Evolutionary conservation across 2,329 filamentous ascomycete species (phyloP), one percentile per base, ranked within the genome.

Genomic region (Aspergillus awamori): DNA sequence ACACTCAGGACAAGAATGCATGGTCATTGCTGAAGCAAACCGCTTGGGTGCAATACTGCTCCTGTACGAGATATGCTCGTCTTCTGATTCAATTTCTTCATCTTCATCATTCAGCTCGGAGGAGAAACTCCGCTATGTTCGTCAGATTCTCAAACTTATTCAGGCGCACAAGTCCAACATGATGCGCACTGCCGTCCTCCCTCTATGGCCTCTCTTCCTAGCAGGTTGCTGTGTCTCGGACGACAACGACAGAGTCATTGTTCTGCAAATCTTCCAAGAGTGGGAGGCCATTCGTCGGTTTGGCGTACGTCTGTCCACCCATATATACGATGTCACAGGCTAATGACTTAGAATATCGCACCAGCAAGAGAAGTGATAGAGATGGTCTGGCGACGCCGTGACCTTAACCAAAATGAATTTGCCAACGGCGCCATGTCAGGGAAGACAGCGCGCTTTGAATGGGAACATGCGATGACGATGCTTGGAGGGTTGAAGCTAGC

Each of bases 361-460:
- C 69, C 68, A 5, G 69, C 69, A 1, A 65, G 65, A 58, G 57
- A 70, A 52, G 70, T 72, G 3, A 59, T 72, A 24, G 61, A 72
- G 54, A 71, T 69, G 69, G 69, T 70, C 6, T 72, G 70, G 70
- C 60, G 67, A 24, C 70, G 71, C 58, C 62, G 63, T 15, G 70
- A 72, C 59, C 53, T 72, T 4, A 59, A 59, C 1, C 10, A 24
- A 13, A 24, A 3, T 45, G 41, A 15, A 3, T 15, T 24, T 22
- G 57, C 58, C 1, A 62, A 69, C 26, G 69, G 71, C 49, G 67
- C 67, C 48, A 58, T 62, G 39, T 64, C 62, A 54, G 61, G 54
- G 7, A 48, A 48, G 24, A 62, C 53, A 10, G 39, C 57, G 6
- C 63, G 58, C 2, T 71, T 71, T 55, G 53, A 67, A n/a, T 71